A percentile compares a stretch with the other conserved stretches of the same genome.
Evolutionary conservation across 768 basidiomycete genomes (phyloP).

Genomic region (Phaffia australis): DNA sequence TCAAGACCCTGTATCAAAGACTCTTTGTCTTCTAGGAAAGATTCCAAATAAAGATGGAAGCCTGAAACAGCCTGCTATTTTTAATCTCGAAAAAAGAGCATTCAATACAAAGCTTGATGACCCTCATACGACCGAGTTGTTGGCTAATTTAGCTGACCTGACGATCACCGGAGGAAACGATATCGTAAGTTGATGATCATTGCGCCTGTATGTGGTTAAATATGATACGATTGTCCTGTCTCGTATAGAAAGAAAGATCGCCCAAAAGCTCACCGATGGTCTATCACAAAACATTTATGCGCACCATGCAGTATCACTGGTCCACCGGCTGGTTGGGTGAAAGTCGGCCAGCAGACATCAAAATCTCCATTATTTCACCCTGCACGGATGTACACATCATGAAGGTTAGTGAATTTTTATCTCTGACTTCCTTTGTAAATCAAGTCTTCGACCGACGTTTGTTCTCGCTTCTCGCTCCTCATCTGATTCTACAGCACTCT

Average conservation of each 20-base stretch:
- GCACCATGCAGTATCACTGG: constrained; percentile 60
- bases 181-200: constrained; percentile 49
- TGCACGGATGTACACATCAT: constrained; percentile 80
- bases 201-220: no score
- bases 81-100: constrained; percentile 31
- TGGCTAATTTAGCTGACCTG: constrained; percentile 32
- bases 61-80: constrained; percentile 22
- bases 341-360: constrained; percentile 51
- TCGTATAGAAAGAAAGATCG: not conserved
- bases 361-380: constrained; percentile 69
- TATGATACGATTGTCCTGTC: no score
- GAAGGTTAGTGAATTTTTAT: constrained; percentile 46
- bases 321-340: constrained; percentile 56
- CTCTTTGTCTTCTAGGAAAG: constrained; percentile 57
- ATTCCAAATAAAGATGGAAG: constrained; percentile 39
- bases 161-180: constrained; percentile 53
- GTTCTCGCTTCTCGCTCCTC: not conserved
- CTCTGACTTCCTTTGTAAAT: no score
- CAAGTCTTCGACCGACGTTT: not conserved
- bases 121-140: constrained; percentile 58
- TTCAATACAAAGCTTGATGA: constrained; percentile 50
- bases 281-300: not conserved
- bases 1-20: constrained; percentile 52
- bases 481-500: constrained; percentile 51
- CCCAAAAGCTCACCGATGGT: not conserved